These are phyloP conservation scores for Voacanga thouarsii DNA, from an alignment of 257 asterid genomes.

Conservation along the genomic window DNA sequence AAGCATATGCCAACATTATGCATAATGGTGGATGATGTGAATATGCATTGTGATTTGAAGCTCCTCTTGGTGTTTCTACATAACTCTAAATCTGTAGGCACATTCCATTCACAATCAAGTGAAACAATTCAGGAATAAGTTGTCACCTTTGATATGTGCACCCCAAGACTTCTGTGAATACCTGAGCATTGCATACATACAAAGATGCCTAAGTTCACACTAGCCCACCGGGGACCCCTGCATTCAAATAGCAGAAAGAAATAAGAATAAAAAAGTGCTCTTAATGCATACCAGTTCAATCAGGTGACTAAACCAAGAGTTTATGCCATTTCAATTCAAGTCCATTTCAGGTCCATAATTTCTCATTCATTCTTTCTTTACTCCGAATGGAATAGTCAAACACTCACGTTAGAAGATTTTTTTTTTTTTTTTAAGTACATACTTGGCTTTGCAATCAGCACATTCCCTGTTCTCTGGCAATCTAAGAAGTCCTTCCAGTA, in stretches of 20 bases:
- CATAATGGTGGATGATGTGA: background rate
- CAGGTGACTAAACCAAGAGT: background rate
- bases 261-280: background rate
- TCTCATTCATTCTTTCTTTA: background rate
- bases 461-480: conserved; percentile 99
- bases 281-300: background rate
- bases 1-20: background rate
- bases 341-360: conserved; percentile 1
- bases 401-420: background rate
- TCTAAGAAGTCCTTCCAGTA: conserved; percentile 94
- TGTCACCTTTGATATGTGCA: conserved; percentile 95
- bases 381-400: conserved; percentile 7
- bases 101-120: background rate
- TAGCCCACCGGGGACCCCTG: conserved; percentile 99
- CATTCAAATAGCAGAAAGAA: conserved; percentile 13
- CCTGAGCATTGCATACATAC: conserved; percentile 99
- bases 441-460: conserved; percentile 99
- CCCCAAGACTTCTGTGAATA: conserved; percentile 99
- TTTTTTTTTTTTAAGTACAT: conserved; percentile 21
- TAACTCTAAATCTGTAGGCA: background rate
- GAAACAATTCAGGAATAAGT: conserved; percentile 11
- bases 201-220: conserved; percentile 96
- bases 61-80: background rate
- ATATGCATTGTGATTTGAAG: background rate
- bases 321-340: background rate